phyloP scores from a whole-genome alignment of 331 rosid species.

The Quercus phellos region DNA sequence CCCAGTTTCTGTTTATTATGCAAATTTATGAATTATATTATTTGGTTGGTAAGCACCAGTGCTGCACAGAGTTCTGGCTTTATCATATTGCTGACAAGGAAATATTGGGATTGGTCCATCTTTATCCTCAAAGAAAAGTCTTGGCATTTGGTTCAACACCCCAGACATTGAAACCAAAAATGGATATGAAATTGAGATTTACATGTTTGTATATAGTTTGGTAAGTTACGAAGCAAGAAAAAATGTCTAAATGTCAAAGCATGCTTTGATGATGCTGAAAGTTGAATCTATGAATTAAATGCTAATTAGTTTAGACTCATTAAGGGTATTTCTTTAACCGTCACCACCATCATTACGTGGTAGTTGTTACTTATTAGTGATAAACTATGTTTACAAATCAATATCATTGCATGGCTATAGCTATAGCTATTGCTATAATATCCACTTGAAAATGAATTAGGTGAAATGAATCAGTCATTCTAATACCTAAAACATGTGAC shows the following conservation, averaged over 20 bases:
- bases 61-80: slow-evolving; percentile 28
- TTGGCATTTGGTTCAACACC: slow-evolving; percentile 35
- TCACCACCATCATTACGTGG: slow-evolving; percentile 1
- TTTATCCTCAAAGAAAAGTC: background rate
- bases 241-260: background rate
- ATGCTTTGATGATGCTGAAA: background rate
- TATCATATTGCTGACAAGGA: background rate
- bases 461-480: slow-evolving; percentile 21
- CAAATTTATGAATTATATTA: no score
- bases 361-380: background rate
- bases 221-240: background rate
- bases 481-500: slow-evolving; percentile 15
- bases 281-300: background rate
- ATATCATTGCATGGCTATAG: slow-evolving; percentile 4
- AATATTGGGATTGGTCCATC: background rate
- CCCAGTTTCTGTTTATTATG: no score
- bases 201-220: no score
- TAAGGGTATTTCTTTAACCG: background rate
- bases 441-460: slow-evolving; percentile 9
- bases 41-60: slow-evolving; percentile 26
- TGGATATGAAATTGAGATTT: background rate
- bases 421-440: background rate
- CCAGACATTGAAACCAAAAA: background rate
- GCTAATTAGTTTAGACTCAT: no score
- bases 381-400: background rate